Conservation (phyloP, 805 yeast species). For the Candida quercuum region DNA sequence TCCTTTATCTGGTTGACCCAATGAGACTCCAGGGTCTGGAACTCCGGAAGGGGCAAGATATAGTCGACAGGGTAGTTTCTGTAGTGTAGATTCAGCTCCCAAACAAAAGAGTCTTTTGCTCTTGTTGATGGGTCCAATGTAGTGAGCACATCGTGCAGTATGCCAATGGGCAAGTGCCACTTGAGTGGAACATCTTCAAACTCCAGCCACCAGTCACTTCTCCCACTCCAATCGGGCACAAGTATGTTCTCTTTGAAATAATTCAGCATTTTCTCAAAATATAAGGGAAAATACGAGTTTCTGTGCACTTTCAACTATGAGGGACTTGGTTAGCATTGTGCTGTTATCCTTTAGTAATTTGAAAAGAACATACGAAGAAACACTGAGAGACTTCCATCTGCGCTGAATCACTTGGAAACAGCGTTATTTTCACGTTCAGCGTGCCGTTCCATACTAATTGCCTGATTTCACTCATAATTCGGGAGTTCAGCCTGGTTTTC, state of each 20-base stretch:
- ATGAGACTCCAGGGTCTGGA: slow-evolving; percentile 35
- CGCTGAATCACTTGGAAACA: slow-evolving; percentile 21
- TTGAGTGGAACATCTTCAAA: slow-evolving; percentile 56
- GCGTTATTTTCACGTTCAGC: slow-evolving; percentile 37
- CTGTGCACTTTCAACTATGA: slow-evolving; percentile 28
- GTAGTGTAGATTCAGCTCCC: slow-evolving; percentile 42
- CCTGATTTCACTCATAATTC: slow-evolving; percentile 28
- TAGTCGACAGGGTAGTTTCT: slow-evolving; percentile 39
- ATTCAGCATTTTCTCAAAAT: slow-evolving; percentile 30
- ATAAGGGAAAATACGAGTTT: slow-evolving; percentile 47
- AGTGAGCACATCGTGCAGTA: slow-evolving; percentile 51
- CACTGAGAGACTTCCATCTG: slow-evolving; percentile 12
- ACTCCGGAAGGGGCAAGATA: slow-evolving; percentile 34
- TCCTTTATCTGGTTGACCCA: slow-evolving; percentile 84
- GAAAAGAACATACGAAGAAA: slow-evolving; percentile 6
- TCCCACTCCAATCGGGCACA: slow-evolving; percentile 20
- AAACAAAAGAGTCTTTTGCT: slow-evolving; percentile 26
- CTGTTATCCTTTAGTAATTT: neutral
- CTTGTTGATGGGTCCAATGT: slow-evolving; percentile 29
- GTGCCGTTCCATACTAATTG: slow-evolving; percentile 49
- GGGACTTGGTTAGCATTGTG: neutral
- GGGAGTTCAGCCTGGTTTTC: too few relatives aligned
- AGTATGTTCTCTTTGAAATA: slow-evolving; percentile 33
- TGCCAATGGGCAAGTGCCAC: slow-evolving; percentile 73
- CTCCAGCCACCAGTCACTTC: slow-evolving; percentile 57